Conservation (phyloP, 768 basidiomycete species). For the Suillus sp. region DNA sequence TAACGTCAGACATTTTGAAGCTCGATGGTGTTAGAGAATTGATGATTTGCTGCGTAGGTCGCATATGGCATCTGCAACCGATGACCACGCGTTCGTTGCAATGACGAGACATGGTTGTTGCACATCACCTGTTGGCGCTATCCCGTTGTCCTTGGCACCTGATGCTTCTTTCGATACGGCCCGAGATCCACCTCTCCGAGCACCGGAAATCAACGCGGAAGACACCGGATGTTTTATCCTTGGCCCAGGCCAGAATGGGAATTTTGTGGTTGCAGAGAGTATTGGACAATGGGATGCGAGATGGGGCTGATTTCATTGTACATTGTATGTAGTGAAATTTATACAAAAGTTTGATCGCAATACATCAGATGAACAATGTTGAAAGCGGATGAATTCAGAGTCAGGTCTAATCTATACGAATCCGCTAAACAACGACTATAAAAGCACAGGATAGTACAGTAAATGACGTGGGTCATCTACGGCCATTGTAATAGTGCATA, state of each 20-base stretch:
- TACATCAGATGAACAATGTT: conserved; percentile 33
- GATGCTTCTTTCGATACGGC: conserved; percentile 12
- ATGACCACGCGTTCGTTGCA: conserved; percentile 40
- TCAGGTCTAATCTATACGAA: conserved; percentile 35
- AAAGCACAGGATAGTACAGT: conserved; percentile 35
- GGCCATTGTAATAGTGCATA: conserved; percentile 36
- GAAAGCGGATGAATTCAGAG: conserved; percentile 39
- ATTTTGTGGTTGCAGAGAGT: conserved; percentile 51
- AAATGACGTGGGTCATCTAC: conserved; percentile 28
- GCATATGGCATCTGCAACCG: conserved; percentile 6
- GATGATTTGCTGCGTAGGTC: conserved; percentile 5
- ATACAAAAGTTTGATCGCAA: neutral
- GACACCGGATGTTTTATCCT: conserved; percentile 53
- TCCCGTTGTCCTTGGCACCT: conserved; percentile 35
- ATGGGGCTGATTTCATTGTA: conserved; percentile 36
- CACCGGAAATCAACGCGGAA: conserved; percentile 52
- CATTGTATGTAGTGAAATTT: neutral
- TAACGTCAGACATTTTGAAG: conserved; percentile 30
- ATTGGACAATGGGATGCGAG: conserved; percentile 43
- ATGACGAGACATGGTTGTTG: conserved; percentile 48
- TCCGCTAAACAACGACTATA: conserved; percentile 35
- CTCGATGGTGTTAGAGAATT: conserved; percentile 16
- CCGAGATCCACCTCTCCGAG: conserved; percentile 38
- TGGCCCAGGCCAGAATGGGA: conserved; percentile 21
- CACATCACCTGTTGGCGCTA: conserved; percentile 52